Percentiles rank a stretch among this genome's conserved stretches.
These are phyloP conservation scores for Cryphonectria nitschkei DNA, from an alignment of 2,329 filamentous ascomycete species.

Conservation along the genomic window DNA sequence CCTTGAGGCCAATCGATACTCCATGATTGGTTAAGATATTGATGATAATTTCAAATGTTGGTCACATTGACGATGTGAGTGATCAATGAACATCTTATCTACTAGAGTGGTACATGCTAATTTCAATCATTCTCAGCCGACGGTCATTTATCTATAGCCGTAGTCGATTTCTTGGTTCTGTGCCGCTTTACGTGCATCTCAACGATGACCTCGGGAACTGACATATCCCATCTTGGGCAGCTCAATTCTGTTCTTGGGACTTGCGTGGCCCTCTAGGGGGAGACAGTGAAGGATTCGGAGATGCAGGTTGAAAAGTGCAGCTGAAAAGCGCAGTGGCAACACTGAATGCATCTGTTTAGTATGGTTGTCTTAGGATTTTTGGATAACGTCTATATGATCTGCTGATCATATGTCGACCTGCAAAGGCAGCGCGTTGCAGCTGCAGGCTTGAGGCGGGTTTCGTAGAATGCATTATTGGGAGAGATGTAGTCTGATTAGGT, in stretches of 20 bases:
- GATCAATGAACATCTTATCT: no score
- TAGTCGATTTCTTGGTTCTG: neutral
- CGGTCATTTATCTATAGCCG: neutral
- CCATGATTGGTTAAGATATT: neutral
- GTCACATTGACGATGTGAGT: no score
- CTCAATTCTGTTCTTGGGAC: neutral
- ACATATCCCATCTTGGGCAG: neutral
- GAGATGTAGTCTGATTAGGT: neutral
- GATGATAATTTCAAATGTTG: neutral
- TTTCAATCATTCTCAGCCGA: neutral
- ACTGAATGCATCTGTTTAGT: neutral
- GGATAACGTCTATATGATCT: neutral
- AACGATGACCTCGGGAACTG: neutral
- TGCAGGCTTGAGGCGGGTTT: neutral
- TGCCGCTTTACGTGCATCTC: neutral
- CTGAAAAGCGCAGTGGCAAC: neutral
- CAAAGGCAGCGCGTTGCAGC: neutral
- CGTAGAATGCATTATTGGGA: neutral
- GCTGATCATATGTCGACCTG: neutral
- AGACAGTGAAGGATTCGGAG: neutral
- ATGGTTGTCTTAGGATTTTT: neutral
- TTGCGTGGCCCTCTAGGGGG: neutral
- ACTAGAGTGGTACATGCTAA: neutral
- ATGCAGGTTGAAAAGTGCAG: neutral
- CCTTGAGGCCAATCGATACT: conserved; percentile 9